These are phyloP conservation scores for Dendryphion nanum DNA, from an alignment of 2,329 filamentous ascomycete species.

Conservation along the genomic window DNA sequence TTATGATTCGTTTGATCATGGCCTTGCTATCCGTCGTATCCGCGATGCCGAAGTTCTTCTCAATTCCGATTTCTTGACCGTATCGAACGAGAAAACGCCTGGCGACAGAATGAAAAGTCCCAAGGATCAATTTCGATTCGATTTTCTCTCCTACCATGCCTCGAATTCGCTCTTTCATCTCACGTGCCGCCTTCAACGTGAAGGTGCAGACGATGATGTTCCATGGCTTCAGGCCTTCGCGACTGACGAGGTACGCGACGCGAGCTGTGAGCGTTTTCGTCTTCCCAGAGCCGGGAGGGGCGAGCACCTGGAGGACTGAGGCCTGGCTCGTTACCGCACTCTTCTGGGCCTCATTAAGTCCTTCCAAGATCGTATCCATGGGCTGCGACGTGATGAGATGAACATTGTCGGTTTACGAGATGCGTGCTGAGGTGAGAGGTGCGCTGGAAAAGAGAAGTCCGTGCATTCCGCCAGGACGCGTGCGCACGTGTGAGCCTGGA, in stretches of 20 bases:
- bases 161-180: slow-evolving; percentile 89
- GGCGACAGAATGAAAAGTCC: slow-evolving; percentile 93
- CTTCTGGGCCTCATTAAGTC: slow-evolving; percentile 64
- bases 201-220: slow-evolving; percentile 96
- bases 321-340: slow-evolving; percentile 63
- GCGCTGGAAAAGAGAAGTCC: too few species aligned
- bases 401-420: too few species aligned
- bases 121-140: slow-evolving; percentile 76
- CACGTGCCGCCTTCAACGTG: slow-evolving; percentile 88
- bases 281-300: slow-evolving; percentile 73
- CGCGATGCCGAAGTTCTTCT: slow-evolving; percentile 84
- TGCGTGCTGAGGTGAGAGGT: too few species aligned
- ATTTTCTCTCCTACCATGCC: slow-evolving; percentile 74
- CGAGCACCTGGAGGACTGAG: slow-evolving; percentile 60
- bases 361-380: slow-evolving; percentile 58
- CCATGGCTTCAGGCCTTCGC: slow-evolving; percentile 70
- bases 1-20: slow-evolving; percentile 80
- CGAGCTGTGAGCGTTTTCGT: slow-evolving; percentile 93
- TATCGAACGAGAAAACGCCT: slow-evolving; percentile 81
- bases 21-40: slow-evolving; percentile 77
- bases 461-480: too few species aligned
- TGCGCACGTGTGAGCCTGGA: too few species aligned
- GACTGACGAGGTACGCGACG: slow-evolving; percentile 81
- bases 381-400: too few species aligned
- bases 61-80: slow-evolving; percentile 77